phyloP scores from a whole-genome alignment of 2,329 filamentous ascomycete species.

The Cladophialophora chaetospira region DNA sequence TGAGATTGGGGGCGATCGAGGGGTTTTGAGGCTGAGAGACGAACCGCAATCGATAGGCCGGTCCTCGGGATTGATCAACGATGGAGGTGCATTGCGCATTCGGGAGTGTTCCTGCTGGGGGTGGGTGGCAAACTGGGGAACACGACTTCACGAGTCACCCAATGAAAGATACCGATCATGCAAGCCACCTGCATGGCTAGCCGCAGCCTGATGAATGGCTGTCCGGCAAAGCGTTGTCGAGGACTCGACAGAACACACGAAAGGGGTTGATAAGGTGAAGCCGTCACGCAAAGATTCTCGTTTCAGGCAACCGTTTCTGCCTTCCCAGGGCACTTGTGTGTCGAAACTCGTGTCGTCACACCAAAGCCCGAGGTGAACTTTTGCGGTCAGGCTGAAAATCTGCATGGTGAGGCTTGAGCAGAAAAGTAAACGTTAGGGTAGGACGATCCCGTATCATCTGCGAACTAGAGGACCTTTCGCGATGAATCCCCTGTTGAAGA shows the following conservation, averaged over 20 bases:
- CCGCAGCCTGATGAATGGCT: background rate
- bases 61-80: background rate
- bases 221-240: background rate
- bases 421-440: background rate
- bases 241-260: background rate
- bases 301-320: background rate
- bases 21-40: background rate
- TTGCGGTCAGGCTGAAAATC: conserved; percentile 10
- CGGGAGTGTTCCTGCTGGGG: background rate
- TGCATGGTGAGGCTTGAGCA: background rate
- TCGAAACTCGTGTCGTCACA: background rate
- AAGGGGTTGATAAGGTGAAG: background rate
- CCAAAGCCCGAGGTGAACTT: background rate
- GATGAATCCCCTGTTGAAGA: no score
- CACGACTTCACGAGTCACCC: background rate
- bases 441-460: no score
- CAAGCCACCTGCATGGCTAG: conserved; percentile 5
- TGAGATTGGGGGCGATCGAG: background rate
- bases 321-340: background rate
- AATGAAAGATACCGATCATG: background rate
- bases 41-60: background rate
- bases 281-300: background rate
- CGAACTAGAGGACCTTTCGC: background rate
- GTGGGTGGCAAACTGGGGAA: background rate
- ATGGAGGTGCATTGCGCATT: background rate